Percentiles rank a stretch among this genome's conserved stretches.
Conservation (phyloP, 1,139 yeast genomes). For the Taiozyma onychis region DNA sequence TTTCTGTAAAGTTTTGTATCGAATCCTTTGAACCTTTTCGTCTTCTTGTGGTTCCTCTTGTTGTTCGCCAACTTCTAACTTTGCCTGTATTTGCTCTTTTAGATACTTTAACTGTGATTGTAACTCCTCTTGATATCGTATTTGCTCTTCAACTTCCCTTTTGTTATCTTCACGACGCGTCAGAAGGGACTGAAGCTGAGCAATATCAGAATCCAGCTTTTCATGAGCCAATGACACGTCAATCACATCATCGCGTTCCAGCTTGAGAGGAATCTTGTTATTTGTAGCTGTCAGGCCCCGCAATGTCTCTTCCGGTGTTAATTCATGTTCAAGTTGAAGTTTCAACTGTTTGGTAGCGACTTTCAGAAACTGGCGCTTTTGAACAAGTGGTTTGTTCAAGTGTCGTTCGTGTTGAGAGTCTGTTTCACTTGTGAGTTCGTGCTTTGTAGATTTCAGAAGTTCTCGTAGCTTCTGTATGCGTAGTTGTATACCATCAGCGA, state of each 20-base stretch:
- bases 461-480: background rate
- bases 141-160: background rate
- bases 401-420: constrained; percentile 8
- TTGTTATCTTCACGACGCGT: background rate
- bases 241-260: constrained; percentile 22
- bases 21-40: background rate
- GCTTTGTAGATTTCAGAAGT: background rate
- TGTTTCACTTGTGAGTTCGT: background rate
- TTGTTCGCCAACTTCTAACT: background rate
- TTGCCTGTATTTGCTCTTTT: background rate
- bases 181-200: constrained; percentile 6
- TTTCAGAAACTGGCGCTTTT: constrained; percentile 7
- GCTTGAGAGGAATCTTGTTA: constrained; percentile 15
- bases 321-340: constrained; percentile 1
- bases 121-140: constrained; percentile 1
- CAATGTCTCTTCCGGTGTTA: background rate
- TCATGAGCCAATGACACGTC: constrained; percentile 17
- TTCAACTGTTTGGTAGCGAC: background rate
- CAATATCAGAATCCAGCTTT: constrained; percentile 12
- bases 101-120: background rate
- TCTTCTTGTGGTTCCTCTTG: background rate
- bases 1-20: constrained; percentile 10
- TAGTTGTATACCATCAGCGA: background rate
- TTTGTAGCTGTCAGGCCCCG: constrained; percentile 9
- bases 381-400: constrained; percentile 6